Base-by-base conservation (phyloP, 2,329 filamentous ascomycete genomes). In the Chaetomium globosum region DNA sequence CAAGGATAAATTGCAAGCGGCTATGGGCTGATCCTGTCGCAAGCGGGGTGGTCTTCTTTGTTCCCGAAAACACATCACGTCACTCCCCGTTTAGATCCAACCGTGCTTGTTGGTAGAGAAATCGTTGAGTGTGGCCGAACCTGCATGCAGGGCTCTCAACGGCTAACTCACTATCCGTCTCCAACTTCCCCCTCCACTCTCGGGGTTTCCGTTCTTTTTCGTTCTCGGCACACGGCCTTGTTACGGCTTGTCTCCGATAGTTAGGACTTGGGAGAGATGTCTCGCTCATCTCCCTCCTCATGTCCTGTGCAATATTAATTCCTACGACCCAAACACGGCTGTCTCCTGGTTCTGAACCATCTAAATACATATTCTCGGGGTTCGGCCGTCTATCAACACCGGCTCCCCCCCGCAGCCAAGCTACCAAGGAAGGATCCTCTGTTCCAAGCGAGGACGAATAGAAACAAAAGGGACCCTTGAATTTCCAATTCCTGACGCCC, bases 371-470 rank as follows among this genome's bases (percentile, higher is more conserved):
- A 7, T 19, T 19, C 46, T 48, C 46, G 46, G 46, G 21, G n/a
- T 12, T 48, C 46, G 46, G 46, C 46, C 23, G 2, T 23, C 23
- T 48, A 21, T 48, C 39, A 43, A 30, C 16, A 13, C 26, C 26
- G 26, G 5, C 51, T 19, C 8, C 26, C 26, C 26, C 23, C 21
- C 49, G 6, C 49, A 52, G 51, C 51, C 51, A 28, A 28, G 49
- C 49, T 30, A 26, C 23, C 3, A 28, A 28, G 26, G 6, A 28
- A 23, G 21, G 21, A 21, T 39, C 52, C 6, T 12, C 13, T 60
- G 21, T 21, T 49, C 48, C 49, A 26, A 36, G 36, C 36, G n/a
- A 61, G 28, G 23, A 48, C 23, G 26, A 53, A 48, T 61, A 61
- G 26, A 61, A 55, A 30, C n/a, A 48, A 28, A 48, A 36, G 49